Evolutionary conservation across 345 rosid genomes (phyloP), one percentile per base, ranked within the genome.

Genomic region (Eucalyptus paniculata): DNA sequence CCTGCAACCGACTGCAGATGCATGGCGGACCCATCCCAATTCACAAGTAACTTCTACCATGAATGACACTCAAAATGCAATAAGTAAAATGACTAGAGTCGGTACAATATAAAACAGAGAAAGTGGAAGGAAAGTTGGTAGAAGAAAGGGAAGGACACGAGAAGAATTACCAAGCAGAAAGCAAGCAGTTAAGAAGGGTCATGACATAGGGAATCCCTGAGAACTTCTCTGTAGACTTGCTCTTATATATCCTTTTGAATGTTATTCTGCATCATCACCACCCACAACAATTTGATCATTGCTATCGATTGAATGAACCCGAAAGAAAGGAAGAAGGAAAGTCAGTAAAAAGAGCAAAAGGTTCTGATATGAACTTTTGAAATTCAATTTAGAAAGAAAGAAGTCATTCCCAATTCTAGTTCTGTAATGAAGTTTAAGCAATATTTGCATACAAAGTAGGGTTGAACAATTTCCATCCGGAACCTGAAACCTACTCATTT

Each of bases 121-220:
- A 87, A 87, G 77, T 65, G 77, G 77, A n/a, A 65, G 77, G 50
- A 47, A 32, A 54, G 87, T 86, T 50, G 62, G 54, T 32, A 51
- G 87, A 49, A 28, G 60, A 45, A 15, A 67, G 86, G 17, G 50
- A 56, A 13, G 49, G 77, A 23, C 77, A 7, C 37, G 77, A 65
- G 77, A 65, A n/a, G 19, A n/a, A 16, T 91, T 91, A 98, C 99
- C 99, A 98, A 14, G 98, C 97, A n/a, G 99, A 95, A 87, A 98
- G 98, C 90, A 98, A 98, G 90, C 98, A 96, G 94, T 96, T 98
- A 93, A 97, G 97, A 87, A 97, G 89, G 45, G 99, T 96, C 99
- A 98, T 97, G 50, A 94, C 95, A 86, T 98, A 98, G 8, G 99
- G 99, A 30, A 98, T 92, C 47, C 99, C 99, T 18, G 99, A 98